These are phyloP conservation scores for Fraxinus platypoda DNA, from an alignment of 305 asterid genomes.

Conservation along the genomic window DNA sequence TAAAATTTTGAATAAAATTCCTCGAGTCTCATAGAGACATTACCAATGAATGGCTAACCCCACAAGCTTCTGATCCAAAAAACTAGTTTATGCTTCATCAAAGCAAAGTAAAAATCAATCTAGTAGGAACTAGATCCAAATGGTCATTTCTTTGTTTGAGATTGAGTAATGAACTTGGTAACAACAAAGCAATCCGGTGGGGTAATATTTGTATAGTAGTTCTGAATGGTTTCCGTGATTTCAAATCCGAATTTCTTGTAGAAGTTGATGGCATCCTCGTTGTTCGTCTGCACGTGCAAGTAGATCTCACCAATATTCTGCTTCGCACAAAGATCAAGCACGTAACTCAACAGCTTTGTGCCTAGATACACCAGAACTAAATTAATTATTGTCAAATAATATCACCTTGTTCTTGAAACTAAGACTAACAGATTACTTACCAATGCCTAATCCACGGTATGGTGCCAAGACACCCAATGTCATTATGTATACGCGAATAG, in stretches of 20 bases:
- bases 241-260: conserved; percentile 85
- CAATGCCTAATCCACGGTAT: conserved; percentile 82
- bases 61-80: conserved; percentile 28
- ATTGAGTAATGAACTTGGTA: conserved; percentile 55
- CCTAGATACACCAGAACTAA: conserved; percentile 41
- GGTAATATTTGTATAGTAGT: conserved; percentile 81
- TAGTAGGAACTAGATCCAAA: conserved; percentile 16
- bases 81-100: conserved; percentile 29
- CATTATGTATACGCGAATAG: conserved; percentile 79
- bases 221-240: conserved; percentile 75
- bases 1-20: neutral
- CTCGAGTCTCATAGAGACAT: neutral
- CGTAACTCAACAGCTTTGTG: conserved; percentile 73
- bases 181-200: conserved; percentile 88
- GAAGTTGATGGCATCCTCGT: conserved; percentile 90
- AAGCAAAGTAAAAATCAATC: neutral
- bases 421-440: conserved; percentile 42
- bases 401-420: neutral
- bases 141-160: conserved; percentile 43
- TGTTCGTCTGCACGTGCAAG: conserved; percentile 91
- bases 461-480: conserved; percentile 97
- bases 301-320: conserved; percentile 80
- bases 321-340: conserved; percentile 66
- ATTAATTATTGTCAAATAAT: neutral
- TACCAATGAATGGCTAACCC: conserved; percentile 4